Base-by-base conservation (phyloP, 2,329 filamentous ascomycete genomes). In the Scedosporium dehoogii region DNA sequence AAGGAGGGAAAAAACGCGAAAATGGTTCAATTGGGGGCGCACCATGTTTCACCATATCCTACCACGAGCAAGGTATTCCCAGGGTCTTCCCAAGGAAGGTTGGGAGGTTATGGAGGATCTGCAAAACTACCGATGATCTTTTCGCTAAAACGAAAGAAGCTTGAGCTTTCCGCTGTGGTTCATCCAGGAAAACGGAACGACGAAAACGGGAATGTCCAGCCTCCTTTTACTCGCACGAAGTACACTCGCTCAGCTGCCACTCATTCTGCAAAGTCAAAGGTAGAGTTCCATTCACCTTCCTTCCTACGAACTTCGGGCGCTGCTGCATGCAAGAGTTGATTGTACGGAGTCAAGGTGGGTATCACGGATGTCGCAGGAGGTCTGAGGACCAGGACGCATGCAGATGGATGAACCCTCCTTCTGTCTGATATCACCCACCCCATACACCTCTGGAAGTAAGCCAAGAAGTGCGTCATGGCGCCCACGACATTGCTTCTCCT, bases 1-100 rank as follows among this genome's bases (percentile, higher is more conserved):
- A 12, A 38, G 33, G 6, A 12, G 10, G 29, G 10, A 38, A 38
- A 38, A 38, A 38, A 38, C 9, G n/a, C 44, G 44, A 48, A 10
- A 23, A 18, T 23, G n/a, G 21, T 48, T 48, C 44, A 23, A 10
- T 18, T 48, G 44, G 10, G 42, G 58, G 12, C 46, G 25, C 58
- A 29, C n/a, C 18, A 23, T 46, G 58, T 60, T 60, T 60, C 58
- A 60, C 23, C 38, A 48, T 14, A 60, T 48, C 38, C 58, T 59
- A 16, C n/a, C 6, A n/a, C 33, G 16, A 57, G n/a, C 57, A 38
- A 21, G 18, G 29, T 25, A 25, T 42, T 44, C 33, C 29, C 57
- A 44, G 48, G 16, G 25, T 23, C 48, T 14, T 25, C 51, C 48
- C 51, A 27, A 23, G 23, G 12, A 23, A 27, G 21, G 23, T 23